Base-by-base conservation (phyloP, 208 protist genomes). In the Naegleria fowleri region DNA sequence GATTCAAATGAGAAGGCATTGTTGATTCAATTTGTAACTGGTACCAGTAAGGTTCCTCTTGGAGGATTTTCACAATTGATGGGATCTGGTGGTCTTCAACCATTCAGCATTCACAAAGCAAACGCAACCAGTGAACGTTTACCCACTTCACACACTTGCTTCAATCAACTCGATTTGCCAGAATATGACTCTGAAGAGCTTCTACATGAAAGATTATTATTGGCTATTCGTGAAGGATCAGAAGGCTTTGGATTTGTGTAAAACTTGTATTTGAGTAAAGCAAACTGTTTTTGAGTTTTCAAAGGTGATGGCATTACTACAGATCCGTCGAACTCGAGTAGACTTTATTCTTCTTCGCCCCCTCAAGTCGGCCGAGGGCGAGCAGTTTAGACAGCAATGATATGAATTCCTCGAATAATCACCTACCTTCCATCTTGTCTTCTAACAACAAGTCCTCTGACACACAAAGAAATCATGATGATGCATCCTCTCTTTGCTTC, bases 141-240 rank as follows among this genome's bases (percentile, higher is more conserved):
- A 75, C 94, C 94, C 36, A 92, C 91, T 6, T 16, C 93, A 19
- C 94, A 96, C 87, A 96, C 94, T 15, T 95, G 94, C 83, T 95
- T 95, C 90, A 95, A 95, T 85, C 90, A 95, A 41, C 90, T 95
- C n/a, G 87, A 94, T 58, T 76, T 95, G 5, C 94, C 94, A 38
- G 90, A 94, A 19, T 96, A 96, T 87, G 19, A 84, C 6, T 90
- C 79, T 11, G 33, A 86, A 40, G 94, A 95, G 48, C 91, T 92
- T 39, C 59, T 96, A 33, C 55, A 83, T 43, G n/a, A 95, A 48
- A 79, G 58, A 76, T 88, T 96, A 11, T n/a, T 95, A 33, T 48
- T 79, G 36, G 94, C 94, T 25, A 95, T 96, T 90, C 7, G 55
- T 48, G 83, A 95, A 0, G 86, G 86, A 52, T 43, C 52, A 48